These are phyloP conservation scores for Obelidium mucronatum DNA, from an alignment of 192 early-diverging fungal genomes.

Conservation along the genomic window DNA sequence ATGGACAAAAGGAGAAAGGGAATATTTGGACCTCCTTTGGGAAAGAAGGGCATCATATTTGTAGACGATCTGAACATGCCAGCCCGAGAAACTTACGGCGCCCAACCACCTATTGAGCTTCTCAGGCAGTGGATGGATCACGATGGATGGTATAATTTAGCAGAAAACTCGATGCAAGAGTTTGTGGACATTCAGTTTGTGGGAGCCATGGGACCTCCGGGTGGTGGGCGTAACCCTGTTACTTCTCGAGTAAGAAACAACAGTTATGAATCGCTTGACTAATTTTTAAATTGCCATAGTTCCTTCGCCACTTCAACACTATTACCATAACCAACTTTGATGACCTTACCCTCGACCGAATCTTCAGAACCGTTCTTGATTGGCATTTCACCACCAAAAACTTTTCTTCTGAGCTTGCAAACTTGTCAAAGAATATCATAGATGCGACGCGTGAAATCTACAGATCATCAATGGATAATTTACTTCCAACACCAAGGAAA, in stretches of 20 bases:
- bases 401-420: conserved; percentile 49
- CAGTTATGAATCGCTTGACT: no score
- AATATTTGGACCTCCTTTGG: conserved; percentile 63
- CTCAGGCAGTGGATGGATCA: conserved; percentile 71
- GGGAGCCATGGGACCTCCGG: conserved; percentile 68
- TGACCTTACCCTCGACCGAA: conserved; percentile 56
- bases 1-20: conserved; percentile 67
- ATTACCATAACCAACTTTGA: conserved; percentile 65
- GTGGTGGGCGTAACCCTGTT: conserved; percentile 63
- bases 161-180: conserved; percentile 58
- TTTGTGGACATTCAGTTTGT: conserved; percentile 68
- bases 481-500: conserved; percentile 65
- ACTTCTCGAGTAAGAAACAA: conserved; percentile 55
- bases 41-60: conserved; percentile 63
- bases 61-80: conserved; percentile 73
- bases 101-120: conserved; percentile 69
- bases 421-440: conserved; percentile 50
- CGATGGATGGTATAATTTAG: conserved; percentile 67
- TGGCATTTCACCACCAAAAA: conserved; percentile 64
- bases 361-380: conserved; percentile 62
- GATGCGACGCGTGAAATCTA: conserved; percentile 62
- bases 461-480: conserved; percentile 58
- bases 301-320: conserved; percentile 64
- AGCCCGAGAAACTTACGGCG: conserved; percentile 62
- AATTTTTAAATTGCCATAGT: conserved; percentile 36